Conservation (phyloP, 345 rosid species). For the Cardamine chenopodiifolia region DNA sequence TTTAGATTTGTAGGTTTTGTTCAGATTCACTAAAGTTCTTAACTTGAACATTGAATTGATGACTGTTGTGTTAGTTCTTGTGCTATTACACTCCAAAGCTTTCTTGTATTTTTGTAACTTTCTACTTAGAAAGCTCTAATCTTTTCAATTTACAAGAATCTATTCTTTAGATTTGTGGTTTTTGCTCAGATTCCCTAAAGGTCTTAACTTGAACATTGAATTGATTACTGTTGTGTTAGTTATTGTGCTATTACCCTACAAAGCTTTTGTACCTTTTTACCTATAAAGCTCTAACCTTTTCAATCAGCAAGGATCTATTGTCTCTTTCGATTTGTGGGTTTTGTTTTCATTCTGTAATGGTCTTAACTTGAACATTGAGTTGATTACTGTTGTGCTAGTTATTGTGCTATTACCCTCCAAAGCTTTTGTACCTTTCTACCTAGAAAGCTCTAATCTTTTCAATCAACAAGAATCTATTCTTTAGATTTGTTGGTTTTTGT, state of each 20-base stretch:
- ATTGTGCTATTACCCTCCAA: background rate
- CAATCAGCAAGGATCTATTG: background rate
- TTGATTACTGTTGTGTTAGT: background rate
- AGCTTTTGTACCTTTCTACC: background rate
- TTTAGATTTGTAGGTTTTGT: conserved; percentile 24
- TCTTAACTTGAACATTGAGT: background rate
- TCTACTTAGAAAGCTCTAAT: background rate
- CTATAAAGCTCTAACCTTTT: background rate
- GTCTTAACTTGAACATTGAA: too few species aligned
- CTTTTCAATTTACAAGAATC: background rate
- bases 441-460: background rate
- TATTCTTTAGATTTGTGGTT: too few species aligned
- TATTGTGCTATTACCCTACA: background rate
- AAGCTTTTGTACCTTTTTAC: background rate
- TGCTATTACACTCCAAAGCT: background rate
- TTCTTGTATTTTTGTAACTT: background rate
- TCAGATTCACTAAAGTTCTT: background rate
- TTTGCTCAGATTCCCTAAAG: too few species aligned
- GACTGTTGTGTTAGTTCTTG: background rate
- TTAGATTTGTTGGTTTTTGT: conserved; percentile 17
- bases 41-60: background rate
- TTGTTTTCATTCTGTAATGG: background rate
- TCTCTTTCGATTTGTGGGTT: conserved; percentile 19
- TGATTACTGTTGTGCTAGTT: background rate
- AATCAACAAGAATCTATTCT: background rate